Conservation (phyloP, 768 basidiomycete species). For the Tulasnella sp. region DNA sequence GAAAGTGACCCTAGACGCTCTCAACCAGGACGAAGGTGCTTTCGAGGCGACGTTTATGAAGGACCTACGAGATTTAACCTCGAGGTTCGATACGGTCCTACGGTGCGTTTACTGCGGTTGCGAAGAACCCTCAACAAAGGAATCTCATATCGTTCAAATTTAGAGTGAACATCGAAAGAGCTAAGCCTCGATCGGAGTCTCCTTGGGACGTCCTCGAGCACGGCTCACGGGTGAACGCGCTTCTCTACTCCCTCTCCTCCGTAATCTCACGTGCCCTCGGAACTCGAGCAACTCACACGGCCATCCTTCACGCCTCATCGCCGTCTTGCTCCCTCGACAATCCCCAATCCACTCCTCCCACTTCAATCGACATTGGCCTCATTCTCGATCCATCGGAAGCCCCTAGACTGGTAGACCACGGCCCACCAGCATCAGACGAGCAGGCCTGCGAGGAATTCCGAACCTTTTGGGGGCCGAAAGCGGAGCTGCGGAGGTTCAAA, state of each 20-base stretch:
- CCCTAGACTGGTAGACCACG: slow-evolving; percentile 85
- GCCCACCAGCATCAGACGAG: slow-evolving; percentile 66
- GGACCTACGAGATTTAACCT: slow-evolving; percentile 58
- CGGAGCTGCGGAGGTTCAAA: slow-evolving; percentile 91
- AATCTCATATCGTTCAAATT: neutral
- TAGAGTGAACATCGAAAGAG: slow-evolving; percentile 55
- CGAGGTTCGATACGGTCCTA: slow-evolving; percentile 70
- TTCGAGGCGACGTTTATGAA: slow-evolving; percentile 70
- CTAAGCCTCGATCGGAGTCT: slow-evolving; percentile 38
- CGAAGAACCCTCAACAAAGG: too few species aligned
- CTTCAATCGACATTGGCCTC: slow-evolving; percentile 65
- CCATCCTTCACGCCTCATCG: slow-evolving; percentile 43
- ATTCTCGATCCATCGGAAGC: slow-evolving; percentile 68
- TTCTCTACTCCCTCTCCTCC: slow-evolving; percentile 32
- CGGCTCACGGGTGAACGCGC: slow-evolving; percentile 47
- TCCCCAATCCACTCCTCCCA: slow-evolving; percentile 35
- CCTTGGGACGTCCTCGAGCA: slow-evolving; percentile 50
- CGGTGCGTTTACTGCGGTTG: slow-evolving; percentile 43
- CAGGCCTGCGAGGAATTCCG: slow-evolving; percentile 58
- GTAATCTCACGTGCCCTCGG: slow-evolving; percentile 61
- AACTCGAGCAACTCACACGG: slow-evolving; percentile 61
- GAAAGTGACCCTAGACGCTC: slow-evolving; percentile 57
- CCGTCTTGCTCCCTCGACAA: slow-evolving; percentile 36
- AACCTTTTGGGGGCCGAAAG: slow-evolving; percentile 85
- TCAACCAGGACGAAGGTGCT: slow-evolving; percentile 56